phyloP scores from a whole-genome alignment of 2,329 filamentous ascomycete species.

The Penicillium crustosum region DNA sequence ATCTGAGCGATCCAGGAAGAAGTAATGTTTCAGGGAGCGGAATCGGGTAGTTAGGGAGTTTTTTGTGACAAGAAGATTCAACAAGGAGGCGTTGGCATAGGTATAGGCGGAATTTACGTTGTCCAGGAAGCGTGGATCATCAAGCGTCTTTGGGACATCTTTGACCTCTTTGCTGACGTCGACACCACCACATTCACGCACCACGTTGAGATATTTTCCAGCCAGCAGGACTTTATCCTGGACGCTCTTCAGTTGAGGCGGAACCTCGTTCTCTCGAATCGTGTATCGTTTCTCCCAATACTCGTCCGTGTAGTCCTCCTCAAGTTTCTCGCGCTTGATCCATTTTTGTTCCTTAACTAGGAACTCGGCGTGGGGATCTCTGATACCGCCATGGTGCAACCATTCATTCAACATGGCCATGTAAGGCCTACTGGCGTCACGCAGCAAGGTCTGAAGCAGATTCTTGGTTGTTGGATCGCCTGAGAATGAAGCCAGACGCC shows the following conservation, averaged over 20 bases:
- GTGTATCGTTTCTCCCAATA: constrained; percentile 99
- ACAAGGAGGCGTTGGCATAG: constrained; percentile 88
- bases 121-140: constrained; percentile 86
- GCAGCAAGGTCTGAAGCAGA: constrained; percentile 75
- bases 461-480: constrained; percentile 86
- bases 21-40: constrained; percentile 94
- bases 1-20: constrained; percentile 96
- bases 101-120: constrained; percentile 96
- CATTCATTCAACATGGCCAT: constrained; percentile 99
- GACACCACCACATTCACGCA: constrained; percentile 93
- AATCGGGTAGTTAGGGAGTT: constrained; percentile 86
- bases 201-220: constrained; percentile 96
- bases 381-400: constrained; percentile 93
- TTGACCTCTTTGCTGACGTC: constrained; percentile 85
- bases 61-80: constrained; percentile 87
- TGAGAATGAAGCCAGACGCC: constrained; percentile 81
- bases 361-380: constrained; percentile 91
- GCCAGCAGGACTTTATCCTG: constrained; percentile 93
- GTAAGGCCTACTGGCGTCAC: constrained; percentile 89
- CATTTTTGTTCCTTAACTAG: constrained; percentile 94
- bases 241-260: constrained; percentile 84
- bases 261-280: constrained; percentile 84
- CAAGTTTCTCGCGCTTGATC: constrained; percentile 83
- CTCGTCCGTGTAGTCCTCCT: constrained; percentile 97
- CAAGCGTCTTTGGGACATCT: constrained; percentile 88